Conservation (phyloP, 164 flowering plant genomes). For the Vitis rotundifolia region DNA sequence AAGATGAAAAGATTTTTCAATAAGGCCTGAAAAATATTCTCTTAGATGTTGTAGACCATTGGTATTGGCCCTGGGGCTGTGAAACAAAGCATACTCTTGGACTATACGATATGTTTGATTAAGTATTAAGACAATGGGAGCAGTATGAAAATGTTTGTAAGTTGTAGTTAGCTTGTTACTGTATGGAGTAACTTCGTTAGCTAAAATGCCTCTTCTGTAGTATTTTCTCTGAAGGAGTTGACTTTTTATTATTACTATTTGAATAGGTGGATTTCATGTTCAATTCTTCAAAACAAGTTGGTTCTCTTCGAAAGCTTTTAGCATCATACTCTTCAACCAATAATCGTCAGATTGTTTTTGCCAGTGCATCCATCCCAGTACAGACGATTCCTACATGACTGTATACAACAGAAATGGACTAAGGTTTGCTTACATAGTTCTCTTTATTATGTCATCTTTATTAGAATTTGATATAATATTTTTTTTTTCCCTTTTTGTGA, state of each 20-base stretch:
- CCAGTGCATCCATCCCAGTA: conserved; percentile 95
- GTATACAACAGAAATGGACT: conserved; percentile 97
- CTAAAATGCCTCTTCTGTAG: not conserved
- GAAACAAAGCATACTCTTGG: too few species aligned
- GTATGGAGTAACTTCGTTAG: not conserved
- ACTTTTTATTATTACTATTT: conserved; percentile 8
- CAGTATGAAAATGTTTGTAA: not conserved
- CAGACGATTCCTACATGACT: conserved; percentile 70
- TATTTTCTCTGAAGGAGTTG: conserved; percentile 5
- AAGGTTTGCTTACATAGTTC: conserved; percentile 54
- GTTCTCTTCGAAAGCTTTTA: conserved; percentile 74
- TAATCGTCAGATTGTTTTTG: conserved; percentile 84
- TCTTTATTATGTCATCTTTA: not conserved
- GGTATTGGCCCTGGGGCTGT: too few species aligned
- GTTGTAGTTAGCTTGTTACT: not conserved
- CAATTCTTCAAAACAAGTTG: conserved; percentile 74
- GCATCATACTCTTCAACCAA: conserved; percentile 64
- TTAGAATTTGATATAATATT: not conserved
- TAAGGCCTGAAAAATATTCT: not conserved
- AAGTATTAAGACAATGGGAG: not conserved
- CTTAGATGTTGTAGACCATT: not conserved
- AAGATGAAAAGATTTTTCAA: not conserved
- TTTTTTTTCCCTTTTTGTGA: not conserved
- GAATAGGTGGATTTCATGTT: conserved; percentile 91
- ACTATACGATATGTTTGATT: too few species aligned